phyloP scores from a whole-genome alignment of 2,329 filamentous ascomycete species.

The Aspergillus sergii region DNA sequence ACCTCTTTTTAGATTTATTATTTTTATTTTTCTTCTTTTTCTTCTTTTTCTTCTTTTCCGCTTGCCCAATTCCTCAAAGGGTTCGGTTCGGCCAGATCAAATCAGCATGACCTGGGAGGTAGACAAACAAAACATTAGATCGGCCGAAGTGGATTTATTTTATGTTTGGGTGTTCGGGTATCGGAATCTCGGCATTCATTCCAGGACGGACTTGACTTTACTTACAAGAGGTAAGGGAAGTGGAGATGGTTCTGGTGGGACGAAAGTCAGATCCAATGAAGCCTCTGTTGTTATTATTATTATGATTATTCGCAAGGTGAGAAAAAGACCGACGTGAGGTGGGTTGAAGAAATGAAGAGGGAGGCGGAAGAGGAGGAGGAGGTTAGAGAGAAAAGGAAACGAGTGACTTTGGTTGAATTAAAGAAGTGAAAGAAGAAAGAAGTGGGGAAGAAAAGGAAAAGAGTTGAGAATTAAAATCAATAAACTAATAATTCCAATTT shows the following conservation, averaged over 20 bases:
- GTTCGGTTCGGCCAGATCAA: conserved; percentile 9
- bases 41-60: background rate
- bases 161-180: conserved; percentile 3
- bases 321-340: background rate
- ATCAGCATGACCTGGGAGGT: conserved; percentile 17
- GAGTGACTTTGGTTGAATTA: background rate
- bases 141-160: background rate
- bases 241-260: conserved; percentile 8
- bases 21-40: background rate
- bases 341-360: conserved; percentile 6
- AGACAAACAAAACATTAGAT: background rate
- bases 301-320: background rate
- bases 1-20: background rate
- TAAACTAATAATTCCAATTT: background rate
- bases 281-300: background rate
- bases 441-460: conserved; percentile 10
- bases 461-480: background rate
- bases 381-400: background rate
- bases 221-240: background rate
- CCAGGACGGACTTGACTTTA: background rate
- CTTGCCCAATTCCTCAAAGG: background rate
- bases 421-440: background rate
- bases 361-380: background rate
- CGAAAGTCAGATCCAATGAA: background rate
- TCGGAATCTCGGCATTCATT: conserved; percentile 5